Base-by-base conservation (phyloP, 2,329 filamentous ascomycete genomes). In the Claviceps paspali region DNA sequence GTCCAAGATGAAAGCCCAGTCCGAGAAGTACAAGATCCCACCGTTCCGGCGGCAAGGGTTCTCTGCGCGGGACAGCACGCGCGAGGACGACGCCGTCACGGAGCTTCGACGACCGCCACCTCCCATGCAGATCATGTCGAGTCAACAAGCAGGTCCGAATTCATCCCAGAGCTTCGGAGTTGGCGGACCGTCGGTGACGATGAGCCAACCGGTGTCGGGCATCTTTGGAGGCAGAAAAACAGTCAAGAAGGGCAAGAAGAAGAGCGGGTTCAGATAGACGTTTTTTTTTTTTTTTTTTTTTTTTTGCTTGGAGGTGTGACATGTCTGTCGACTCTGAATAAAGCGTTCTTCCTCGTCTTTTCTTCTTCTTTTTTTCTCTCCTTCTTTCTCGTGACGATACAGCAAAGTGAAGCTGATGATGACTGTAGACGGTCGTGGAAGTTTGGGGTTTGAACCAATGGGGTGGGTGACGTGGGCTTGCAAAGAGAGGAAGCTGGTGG, bases 121-220 rank as follows among this genome's bases (percentile, higher is more conserved):
- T 4, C 46, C 50, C 5, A 42, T 46, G 24, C 52, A 55, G 17
- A 43, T 46, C 39, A 52, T 59, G 58, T 60, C 57, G 9, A 61
- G 58, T 33, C 58, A 61, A 41, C 47, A 47, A 35, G 52, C 44
- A 19, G 41, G 45, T 6, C 52, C 52, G 2, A 47, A 43, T 35
- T 61, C 56, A 18, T 57, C 55, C 18, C 61, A 62, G 47, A 52
- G 48, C 26, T 50, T 55, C 28, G 49, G 44, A 1, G 36, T 46
- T 2, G 38, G 49, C 10, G 47, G 49, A 29, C 48, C 55, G n/a
- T 47, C 49, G 3, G 43, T 56, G 36, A 52, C 56, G n/a, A 65
- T 65, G 57, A 67, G 64, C 36, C 65, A 68, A 46, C 59, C 62
- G 8, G 48, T 62, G 11, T 41, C 55, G n/a, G 67, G 67, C 2